A percentile compares a stretch with the other conserved stretches of the same genome.
These are phyloP conservation scores for Colletotrichum falcatum DNA, from an alignment of 2,329 filamentous ascomycete genomes.

Conservation along the genomic window DNA sequence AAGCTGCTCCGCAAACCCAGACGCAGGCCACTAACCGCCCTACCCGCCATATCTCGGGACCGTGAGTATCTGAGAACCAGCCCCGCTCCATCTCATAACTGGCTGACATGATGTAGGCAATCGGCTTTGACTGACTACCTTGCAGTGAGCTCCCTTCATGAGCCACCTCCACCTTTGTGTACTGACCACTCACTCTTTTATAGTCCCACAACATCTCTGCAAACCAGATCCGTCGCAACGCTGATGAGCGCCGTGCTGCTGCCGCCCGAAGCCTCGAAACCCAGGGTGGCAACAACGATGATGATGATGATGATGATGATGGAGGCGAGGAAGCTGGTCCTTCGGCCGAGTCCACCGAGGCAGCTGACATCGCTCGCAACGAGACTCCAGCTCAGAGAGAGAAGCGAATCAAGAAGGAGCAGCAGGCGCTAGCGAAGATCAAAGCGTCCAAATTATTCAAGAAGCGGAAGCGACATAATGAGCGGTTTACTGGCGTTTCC, in stretches of 20 bases:
- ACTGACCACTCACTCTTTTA: not conserved
- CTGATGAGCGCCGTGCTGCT: slow-evolving; percentile 57
- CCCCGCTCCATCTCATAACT: not conserved
- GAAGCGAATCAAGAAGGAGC: slow-evolving; percentile 60
- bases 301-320: slow-evolving; percentile 42
- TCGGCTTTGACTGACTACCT: slow-evolving; percentile 67
- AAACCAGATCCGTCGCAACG: slow-evolving; percentile 63
- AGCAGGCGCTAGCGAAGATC: slow-evolving; percentile 69
- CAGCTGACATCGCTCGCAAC: slow-evolving; percentile 37
- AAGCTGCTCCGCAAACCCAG: slow-evolving; percentile 23
- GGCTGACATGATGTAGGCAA: slow-evolving; percentile 50
- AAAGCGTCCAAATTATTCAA: slow-evolving; percentile 71
- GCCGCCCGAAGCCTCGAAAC: slow-evolving; percentile 44
- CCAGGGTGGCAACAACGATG: slow-evolving; percentile 45
- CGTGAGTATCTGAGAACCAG: slow-evolving; percentile 17
- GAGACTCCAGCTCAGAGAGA: slow-evolving; percentile 43
- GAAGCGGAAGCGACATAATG: slow-evolving; percentile 59
- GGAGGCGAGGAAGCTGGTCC: slow-evolving; percentile 34
- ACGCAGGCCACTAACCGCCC: slow-evolving; percentile 6
- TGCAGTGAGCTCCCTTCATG: slow-evolving; percentile 52
- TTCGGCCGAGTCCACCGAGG: slow-evolving; percentile 37
- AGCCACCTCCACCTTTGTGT: not conserved
- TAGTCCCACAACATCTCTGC: slow-evolving; percentile 80
- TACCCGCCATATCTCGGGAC: slow-evolving; percentile 34
- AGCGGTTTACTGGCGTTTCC: slow-evolving; percentile 43